Percentiles rank a stretch among this genome's conserved stretches.
These are phyloP conservation scores for Aspergillus sparsus DNA, from an alignment of 495 filamentous ascomycete species.

Conservation along the genomic window DNA sequence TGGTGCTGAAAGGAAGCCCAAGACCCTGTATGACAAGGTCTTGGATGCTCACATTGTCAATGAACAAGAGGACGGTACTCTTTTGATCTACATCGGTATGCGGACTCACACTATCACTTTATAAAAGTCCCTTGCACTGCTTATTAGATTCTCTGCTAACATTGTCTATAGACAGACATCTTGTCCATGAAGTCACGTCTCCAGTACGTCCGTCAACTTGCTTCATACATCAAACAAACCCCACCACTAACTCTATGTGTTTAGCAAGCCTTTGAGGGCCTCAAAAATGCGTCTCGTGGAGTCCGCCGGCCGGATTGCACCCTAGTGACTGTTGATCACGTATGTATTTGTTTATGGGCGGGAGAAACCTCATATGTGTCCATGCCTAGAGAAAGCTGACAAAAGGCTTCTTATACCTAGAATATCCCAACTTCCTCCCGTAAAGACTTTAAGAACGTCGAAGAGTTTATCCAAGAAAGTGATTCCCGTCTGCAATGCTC, in stretches of 20 bases:
- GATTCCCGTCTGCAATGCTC: constrained; percentile 92
- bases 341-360: constrained; percentile 50
- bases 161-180: constrained; percentile 69
- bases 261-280: constrained; percentile 94
- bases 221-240: background rate
- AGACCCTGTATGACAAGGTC: constrained; percentile 98
- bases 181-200: constrained; percentile 97
- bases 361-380: background rate
- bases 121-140: background rate
- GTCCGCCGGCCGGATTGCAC: constrained; percentile 96
- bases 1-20: constrained; percentile 69
- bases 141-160: background rate
- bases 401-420: constrained; percentile 44
- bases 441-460: constrained; percentile 85
- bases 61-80: constrained; percentile 87
- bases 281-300: constrained; percentile 79
- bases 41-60: constrained; percentile 91
- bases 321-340: constrained; percentile 93
- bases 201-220: constrained; percentile 43
- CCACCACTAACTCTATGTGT: constrained; percentile 5
- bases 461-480: constrained; percentile 83
- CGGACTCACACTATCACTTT: background rate
- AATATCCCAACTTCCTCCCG: constrained; percentile 89
- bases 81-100: constrained; percentile 88
- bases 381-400: constrained; percentile 12